Base-by-base conservation (phyloP, 805 yeast species). In the Pichia pseudocactophila region DNA sequence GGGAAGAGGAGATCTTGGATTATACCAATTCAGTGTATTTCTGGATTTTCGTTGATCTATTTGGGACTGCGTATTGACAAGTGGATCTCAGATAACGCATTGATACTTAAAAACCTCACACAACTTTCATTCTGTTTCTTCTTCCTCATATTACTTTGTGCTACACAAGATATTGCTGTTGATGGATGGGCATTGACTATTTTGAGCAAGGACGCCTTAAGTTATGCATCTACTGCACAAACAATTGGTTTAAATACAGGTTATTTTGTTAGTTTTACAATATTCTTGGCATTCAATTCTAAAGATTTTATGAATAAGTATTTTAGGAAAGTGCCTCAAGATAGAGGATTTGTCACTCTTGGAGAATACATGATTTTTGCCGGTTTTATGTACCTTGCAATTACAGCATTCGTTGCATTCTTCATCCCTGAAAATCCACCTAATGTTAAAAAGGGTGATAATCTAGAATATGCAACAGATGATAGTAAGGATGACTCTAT, bases 151-250 rank as follows among this genome's bases (percentile, higher is more conserved):
- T 75, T 90, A 44, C 69, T 89, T 46, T 89, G 97, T 65, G 97
- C 97, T 1, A 90, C 98, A 0, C 98, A 92, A 62, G 98, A 92
- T 59, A 92, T 92, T 43, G 97, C 98, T 0, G 98, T 92, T 18
- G 98, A 92, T 64, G 97, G 98, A 10, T 92, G 98, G 98, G 97
- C 97, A 0, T 66, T 92, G 55, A 92, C 96, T 1, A 78, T 90
- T 32, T 68, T 92, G 40, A 78, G 89, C 15, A 78, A 79, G 20
- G 76, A 75, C 22, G 82, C 94, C 12, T 68, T 92, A 47, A 80
- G 94, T 15, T 92, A 78, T 65, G 97, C 98, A 0, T 85, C 96
- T 4, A 92, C 98, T 0, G 98, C 98, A 0, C 98, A 92, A 63
- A 92, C 98, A 0, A 77, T 92, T 36, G 98, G 98, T 0, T 71